These are phyloP conservation scores for Discostella stelligeroides DNA, from an alignment of 108 stramenopile species.

Conservation along the genomic window DNA sequence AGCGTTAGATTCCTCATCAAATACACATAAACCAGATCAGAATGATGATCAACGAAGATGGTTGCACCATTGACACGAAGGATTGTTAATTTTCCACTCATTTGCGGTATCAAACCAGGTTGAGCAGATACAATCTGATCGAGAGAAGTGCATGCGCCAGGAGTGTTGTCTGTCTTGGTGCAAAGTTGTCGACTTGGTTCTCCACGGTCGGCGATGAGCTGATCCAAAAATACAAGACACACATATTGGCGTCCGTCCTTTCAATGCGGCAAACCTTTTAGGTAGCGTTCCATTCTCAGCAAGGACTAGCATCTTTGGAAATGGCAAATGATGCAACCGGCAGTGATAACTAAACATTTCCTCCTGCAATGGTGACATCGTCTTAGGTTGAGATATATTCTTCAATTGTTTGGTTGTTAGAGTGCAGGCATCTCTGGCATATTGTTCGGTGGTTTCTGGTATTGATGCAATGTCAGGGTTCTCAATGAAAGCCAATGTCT, in stretches of 20 bases:
- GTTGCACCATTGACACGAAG: slow-evolving; percentile 45
- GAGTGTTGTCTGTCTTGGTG: background rate
- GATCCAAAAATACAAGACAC: slow-evolving; percentile 21
- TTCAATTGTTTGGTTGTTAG: background rate
- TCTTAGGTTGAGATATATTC: slow-evolving; percentile 3
- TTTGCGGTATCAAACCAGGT: slow-evolving; percentile 43
- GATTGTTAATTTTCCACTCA: slow-evolving; percentile 15
- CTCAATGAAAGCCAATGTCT: slow-evolving; percentile 1
- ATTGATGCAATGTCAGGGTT: slow-evolving; percentile 24
- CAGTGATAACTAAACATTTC: slow-evolving; percentile 18
- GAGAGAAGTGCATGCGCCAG: slow-evolving; percentile 45
- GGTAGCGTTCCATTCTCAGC: slow-evolving; percentile 20
- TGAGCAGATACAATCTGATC: too few relatives aligned
- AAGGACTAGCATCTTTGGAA: slow-evolving; percentile 12
- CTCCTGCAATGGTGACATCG: slow-evolving; percentile 31
- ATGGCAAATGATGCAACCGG: slow-evolving; percentile 28
- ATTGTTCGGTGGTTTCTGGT: background rate
- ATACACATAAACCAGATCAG: slow-evolving; percentile 13
- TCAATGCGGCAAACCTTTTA: slow-evolving; percentile 5
- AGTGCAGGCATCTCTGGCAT: slow-evolving; percentile 10
- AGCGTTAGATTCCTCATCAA: slow-evolving; percentile 23
- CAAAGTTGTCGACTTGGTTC: slow-evolving; percentile 10
- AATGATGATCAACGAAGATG: slow-evolving; percentile 50
- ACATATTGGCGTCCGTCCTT: slow-evolving; percentile 24
- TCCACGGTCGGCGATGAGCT: slow-evolving; percentile 28